Percentiles rank a stretch among this genome's conserved stretches.
Conservation (phyloP, 129 eudicot genomes). For the Dittrichia graveolens region DNA sequence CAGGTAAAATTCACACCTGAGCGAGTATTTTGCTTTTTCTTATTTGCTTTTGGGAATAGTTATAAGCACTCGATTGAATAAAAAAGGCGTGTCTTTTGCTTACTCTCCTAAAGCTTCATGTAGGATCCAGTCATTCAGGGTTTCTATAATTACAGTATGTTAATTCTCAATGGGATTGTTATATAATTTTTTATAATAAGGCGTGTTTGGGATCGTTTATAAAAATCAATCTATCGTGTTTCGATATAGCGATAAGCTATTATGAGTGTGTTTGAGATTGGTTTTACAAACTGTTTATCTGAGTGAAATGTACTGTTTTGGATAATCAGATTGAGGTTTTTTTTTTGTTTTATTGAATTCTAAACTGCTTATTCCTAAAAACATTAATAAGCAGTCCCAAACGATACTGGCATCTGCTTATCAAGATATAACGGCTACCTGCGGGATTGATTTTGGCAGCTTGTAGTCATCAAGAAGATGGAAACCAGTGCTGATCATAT, state of each 20-base stretch:
- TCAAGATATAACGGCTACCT: neutral
- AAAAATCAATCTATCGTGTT: no score
- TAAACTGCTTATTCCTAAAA: neutral
- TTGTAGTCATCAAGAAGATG: slow-evolving; percentile 8
- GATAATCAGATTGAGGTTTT: no score
- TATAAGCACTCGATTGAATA: neutral
- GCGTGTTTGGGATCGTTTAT: no score
- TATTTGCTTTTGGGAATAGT: neutral
- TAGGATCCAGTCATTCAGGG: no score
- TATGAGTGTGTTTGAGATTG: no score
- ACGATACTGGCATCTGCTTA: neutral
- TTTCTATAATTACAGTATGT: neutral
- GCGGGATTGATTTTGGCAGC: slow-evolving; percentile 20
- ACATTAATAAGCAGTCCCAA: neutral
- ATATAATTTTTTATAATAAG: neutral
- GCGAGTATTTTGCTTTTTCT: neutral
- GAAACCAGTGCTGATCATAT: slow-evolving; percentile 8
- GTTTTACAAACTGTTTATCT: no score
- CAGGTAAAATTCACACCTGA: slow-evolving; percentile 17
- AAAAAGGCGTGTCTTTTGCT: neutral
- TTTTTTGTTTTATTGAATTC: neutral
- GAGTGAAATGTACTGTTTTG: no score
- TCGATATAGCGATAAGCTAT: no score
- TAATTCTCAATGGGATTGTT: neutral
- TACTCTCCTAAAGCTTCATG: neutral